phyloP scores from a whole-genome alignment of 2,329 filamentous ascomycete species.

The Cladophialophora bantiana region DNA sequence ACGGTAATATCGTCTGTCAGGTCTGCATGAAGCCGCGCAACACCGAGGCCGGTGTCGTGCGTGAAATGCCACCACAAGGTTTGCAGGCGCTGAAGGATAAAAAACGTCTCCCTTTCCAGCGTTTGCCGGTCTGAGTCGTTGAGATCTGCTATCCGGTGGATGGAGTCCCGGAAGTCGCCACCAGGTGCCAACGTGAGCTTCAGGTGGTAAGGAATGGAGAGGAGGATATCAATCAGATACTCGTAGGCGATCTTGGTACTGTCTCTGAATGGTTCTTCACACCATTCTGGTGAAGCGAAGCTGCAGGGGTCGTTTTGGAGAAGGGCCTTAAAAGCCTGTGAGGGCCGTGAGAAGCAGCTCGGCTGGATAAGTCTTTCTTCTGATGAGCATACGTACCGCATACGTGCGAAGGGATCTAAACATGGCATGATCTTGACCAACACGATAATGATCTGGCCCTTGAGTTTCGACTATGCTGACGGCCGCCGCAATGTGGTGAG shows the following conservation, averaged over 20 bases:
- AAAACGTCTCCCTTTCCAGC: constrained; percentile 8
- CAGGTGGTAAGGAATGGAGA: constrained; percentile 14
- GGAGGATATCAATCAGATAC: constrained; percentile 13
- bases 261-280: constrained; percentile 10
- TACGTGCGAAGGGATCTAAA: constrained; percentile 17
- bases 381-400: constrained; percentile 7
- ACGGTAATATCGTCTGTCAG: no score
- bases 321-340: constrained; percentile 11
- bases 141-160: constrained; percentile 1
- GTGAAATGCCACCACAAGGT: constrained; percentile 19
- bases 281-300: constrained; percentile 16
- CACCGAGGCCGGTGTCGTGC: not conserved
- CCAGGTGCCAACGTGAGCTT: constrained; percentile 2
- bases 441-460: constrained; percentile 4
- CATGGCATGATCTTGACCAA: constrained; percentile 8
- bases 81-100: constrained; percentile 6
- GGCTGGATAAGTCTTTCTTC: not conserved
- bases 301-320: constrained; percentile 13
- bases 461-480: not conserved
- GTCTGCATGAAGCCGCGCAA: not conserved
- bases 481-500: constrained; percentile 13
- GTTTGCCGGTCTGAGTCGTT: not conserved
- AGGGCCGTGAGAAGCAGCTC: not conserved
- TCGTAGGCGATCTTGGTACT: constrained; percentile 20
- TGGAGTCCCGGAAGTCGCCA: constrained; percentile 1